Percentiles rank a stretch among this genome's conserved stretches.
These are phyloP conservation scores for Sporisorium exsertum DNA, from an alignment of 1,284 basidiomycete genomes.

Conservation along the genomic window DNA sequence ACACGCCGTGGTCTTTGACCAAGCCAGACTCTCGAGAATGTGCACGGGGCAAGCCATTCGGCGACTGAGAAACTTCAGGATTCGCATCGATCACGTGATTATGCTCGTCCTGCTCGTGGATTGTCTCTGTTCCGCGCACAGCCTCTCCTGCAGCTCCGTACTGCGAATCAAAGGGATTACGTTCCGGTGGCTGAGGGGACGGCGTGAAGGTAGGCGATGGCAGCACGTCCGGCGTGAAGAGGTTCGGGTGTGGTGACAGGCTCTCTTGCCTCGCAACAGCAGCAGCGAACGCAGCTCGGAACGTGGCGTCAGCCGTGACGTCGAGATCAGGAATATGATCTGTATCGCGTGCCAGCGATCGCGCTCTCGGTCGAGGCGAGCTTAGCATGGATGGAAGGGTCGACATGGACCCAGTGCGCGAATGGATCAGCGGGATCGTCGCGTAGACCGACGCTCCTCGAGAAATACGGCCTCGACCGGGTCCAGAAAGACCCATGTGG, in stretches of 20 bases:
- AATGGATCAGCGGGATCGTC: slow-evolving; percentile 53
- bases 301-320: slow-evolving; percentile 27
- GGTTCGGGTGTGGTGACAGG: slow-evolving; percentile 35
- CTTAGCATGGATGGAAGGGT: slow-evolving; percentile 45
- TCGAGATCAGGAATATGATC: slow-evolving; percentile 30
- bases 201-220: slow-evolving; percentile 53
- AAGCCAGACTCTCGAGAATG: not conserved
- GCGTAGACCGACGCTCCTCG: slow-evolving; percentile 48
- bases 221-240: slow-evolving; percentile 48
- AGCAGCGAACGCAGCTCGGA: slow-evolving; percentile 21
- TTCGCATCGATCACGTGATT: not conserved
- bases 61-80: not conserved
- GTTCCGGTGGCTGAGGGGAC: slow-evolving; percentile 35
- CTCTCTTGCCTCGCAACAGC: slow-evolving; percentile 25
- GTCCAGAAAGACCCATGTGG: slow-evolving; percentile 63
- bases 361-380: slow-evolving; percentile 37
- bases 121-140: slow-evolving; percentile 1
- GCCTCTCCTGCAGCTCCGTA: slow-evolving; percentile 14
- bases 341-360: slow-evolving; percentile 34
- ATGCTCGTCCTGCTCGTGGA: slow-evolving; percentile 20
- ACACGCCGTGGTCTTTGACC: not conserved
- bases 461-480: slow-evolving; percentile 36
- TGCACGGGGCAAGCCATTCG: not conserved
- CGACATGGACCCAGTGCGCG: slow-evolving; percentile 48
- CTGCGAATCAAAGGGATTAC: slow-evolving; percentile 39